Percentiles rank a stretch among this genome's conserved stretches.
Evolutionary conservation across 2,329 filamentous ascomycete species (phyloP).

Genomic region (Hypoxylon sp.): DNA sequence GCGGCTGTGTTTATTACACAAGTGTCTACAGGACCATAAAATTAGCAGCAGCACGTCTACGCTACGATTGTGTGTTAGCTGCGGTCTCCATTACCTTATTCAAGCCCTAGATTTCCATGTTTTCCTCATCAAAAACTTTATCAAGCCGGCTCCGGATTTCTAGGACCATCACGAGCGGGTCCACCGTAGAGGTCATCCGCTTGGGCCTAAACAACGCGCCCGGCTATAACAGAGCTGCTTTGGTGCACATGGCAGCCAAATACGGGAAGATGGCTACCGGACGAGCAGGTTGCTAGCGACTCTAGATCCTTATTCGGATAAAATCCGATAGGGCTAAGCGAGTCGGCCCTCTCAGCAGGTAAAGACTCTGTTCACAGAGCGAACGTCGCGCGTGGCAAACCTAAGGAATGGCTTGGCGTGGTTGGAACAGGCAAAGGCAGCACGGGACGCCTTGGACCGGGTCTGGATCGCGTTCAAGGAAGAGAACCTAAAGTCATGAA

Average conservation of each 20-base stretch:
- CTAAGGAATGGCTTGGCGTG: not conserved
- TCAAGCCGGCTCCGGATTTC: not conserved
- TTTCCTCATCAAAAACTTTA: not conserved
- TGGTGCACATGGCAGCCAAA: not conserved
- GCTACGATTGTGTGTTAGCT: not conserved
- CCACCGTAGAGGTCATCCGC: not conserved
- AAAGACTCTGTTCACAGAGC: not conserved
- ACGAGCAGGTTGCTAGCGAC: not conserved
- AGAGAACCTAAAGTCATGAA: not conserved
- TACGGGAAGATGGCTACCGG: not conserved
- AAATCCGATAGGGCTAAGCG: not conserved
- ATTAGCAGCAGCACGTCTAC: not conserved
- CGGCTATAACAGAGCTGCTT: not conserved
- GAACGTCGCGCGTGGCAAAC: not conserved
- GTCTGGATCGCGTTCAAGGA: not conserved
- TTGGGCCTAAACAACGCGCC: not conserved
- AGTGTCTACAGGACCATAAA: not conserved
- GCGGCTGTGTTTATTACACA: not conserved
- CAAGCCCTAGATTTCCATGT: not conserved
- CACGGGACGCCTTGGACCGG: not conserved
- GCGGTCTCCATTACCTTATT: not conserved
- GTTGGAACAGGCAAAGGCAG: not conserved
- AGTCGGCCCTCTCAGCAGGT: not conserved
- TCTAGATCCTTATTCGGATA: not conserved
- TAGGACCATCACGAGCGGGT: not conserved